Base-by-base conservation (phyloP, 805 yeast species). In the Candida corydali region DNA sequence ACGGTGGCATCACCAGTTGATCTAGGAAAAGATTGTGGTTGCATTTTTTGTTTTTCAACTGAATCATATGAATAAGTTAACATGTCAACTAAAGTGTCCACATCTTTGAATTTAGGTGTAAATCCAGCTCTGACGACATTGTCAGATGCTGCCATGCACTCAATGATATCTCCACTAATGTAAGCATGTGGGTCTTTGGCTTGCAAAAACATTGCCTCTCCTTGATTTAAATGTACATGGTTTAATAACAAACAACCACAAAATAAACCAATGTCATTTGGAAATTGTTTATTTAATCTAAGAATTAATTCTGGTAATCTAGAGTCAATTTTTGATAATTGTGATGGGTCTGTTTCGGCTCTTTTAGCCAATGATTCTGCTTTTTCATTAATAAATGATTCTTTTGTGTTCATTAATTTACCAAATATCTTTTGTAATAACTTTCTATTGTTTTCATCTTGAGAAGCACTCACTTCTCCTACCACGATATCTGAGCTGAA, bases 71-170 rank as follows among this genome's bases (percentile, higher is more conserved):
- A 73, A 59, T 91, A 93, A 3, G 96, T 89, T 59, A 93, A 77
- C 93, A 86, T 86, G 37, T 75, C 78, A 29, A 93, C 97, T 55
- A 93, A 76, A 52, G 84, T 87, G 41, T 80, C 64, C 42, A 93
- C 98, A 61, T 93, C 99, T 66, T 91, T 93, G 70, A 91, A 93
- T 63, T 93, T 93, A 44, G 99, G 98, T n/a, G 99, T 93, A 72
- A 93, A 93, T 10, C 98, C 99, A 3, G 97, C 95, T 61, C 99
- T 79, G 34, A 93, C 97, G 40, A 93, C 99, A 54, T 93, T 93
- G 61, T 93, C 99, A 27, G 94, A 82, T 7, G 98, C 97, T 29
- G 98, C 98, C 99, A 93, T 93, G 70, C 98, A 93, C 70, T 93
- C 99, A 55, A 93, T 89, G 49, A 93, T 93, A 61, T 93, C 98